phyloP scores from a whole-genome alignment of 768 basidiomycete species.

The Mycena floridula region DNA sequence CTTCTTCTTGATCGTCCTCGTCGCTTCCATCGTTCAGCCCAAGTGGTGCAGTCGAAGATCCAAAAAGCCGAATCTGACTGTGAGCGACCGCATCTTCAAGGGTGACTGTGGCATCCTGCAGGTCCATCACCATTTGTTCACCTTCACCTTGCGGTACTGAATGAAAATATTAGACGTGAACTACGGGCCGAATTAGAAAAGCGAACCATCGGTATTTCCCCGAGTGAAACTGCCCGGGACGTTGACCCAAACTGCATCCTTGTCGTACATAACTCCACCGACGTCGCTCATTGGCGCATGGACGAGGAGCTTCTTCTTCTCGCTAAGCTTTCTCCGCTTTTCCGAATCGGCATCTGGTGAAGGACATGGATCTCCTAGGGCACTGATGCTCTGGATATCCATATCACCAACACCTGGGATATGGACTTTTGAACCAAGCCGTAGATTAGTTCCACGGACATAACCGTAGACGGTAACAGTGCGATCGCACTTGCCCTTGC shows the following conservation, averaged over 20 bases:
- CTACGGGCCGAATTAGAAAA: not conserved
- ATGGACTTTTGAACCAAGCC: conserved; percentile 74
- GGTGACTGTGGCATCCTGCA: conserved; percentile 81
- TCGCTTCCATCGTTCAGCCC: conserved; percentile 31
- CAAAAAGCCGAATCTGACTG: conserved; percentile 81
- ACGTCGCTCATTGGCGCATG: conserved; percentile 99
- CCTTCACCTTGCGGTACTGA: conserved; percentile 85
- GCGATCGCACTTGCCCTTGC: conserved; percentile 89
- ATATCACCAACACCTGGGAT: conserved; percentile 95
- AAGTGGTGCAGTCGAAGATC: conserved; percentile 70
- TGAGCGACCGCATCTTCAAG: conserved; percentile 79
- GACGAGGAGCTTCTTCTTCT: conserved; percentile 87
- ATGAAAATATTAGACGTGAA: conserved; percentile 3
- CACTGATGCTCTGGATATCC: conserved; percentile 62
- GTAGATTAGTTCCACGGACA: conserved; percentile 82
- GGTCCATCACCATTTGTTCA: conserved; percentile 94
- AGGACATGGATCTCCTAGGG: conserved; percentile 92
- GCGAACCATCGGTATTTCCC: conserved; percentile 59
- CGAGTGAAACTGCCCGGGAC: conserved; percentile 92
- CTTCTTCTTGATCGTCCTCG: conserved; percentile 27
- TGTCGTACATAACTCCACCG: conserved; percentile 95
- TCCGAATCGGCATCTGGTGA: conserved; percentile 88
- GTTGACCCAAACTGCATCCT: conserved; percentile 97
- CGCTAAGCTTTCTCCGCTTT: conserved; percentile 86
- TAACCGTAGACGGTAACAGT: conserved; percentile 93